These are phyloP conservation scores for Metschnikowia continentalis DNA, from an alignment of 805 yeast species.

Conservation along the genomic window DNA sequence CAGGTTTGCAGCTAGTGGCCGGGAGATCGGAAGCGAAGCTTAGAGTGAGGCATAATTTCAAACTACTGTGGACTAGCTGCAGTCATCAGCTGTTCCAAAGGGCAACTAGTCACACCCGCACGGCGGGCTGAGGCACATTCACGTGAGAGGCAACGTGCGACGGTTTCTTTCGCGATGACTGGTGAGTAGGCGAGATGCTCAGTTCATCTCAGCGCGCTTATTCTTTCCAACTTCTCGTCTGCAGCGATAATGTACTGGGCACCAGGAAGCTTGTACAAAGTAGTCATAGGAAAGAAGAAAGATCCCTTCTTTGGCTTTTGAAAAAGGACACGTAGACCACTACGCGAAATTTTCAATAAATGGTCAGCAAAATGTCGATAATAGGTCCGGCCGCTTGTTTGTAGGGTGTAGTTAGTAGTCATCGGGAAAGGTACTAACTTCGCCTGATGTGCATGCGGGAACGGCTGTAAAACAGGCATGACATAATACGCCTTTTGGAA, in stretches of 20 bases:
- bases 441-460: background rate
- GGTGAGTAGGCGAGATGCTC: slow-evolving; percentile 4
- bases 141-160: background rate
- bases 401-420: background rate
- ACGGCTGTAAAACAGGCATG: background rate
- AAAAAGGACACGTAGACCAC: background rate
- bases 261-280: no score
- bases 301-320: background rate
- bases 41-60: background rate
- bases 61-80: background rate
- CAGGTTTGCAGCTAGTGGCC: no score
- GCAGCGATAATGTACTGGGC: background rate
- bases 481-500: background rate
- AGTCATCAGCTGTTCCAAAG: background rate
- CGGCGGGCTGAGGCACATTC: background rate
- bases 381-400: background rate
- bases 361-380: no score
- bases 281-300: no score
- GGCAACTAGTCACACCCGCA: background rate
- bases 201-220: background rate
- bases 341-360: no score
- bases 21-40: background rate
- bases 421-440: background rate
- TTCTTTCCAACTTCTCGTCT: background rate
- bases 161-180: background rate